Conservation (phyloP, 2,329 filamentous ascomycete genomes). For the Paraphoma sp. region DNA sequence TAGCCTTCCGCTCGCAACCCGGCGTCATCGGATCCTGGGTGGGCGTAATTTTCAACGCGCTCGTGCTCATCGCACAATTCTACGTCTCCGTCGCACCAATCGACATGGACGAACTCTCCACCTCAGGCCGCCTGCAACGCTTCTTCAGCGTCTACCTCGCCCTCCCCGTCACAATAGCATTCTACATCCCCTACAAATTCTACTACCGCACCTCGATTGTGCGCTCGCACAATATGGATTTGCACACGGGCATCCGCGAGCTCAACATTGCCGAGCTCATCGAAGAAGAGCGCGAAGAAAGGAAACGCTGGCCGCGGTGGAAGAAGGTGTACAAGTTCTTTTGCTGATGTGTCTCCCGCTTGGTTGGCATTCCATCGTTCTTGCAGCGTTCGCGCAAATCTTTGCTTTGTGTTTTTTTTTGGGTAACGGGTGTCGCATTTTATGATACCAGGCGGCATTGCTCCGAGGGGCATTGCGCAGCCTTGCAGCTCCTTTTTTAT, state of each 20-base stretch:
- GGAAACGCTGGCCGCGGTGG: conserved; percentile 58
- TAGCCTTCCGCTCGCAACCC: conserved; percentile 82
- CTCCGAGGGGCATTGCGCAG: conserved; percentile 27
- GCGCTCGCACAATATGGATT: conserved; percentile 76
- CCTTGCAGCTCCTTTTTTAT: conserved; percentile 18
- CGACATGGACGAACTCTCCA: conserved; percentile 57
- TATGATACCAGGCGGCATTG: conserved; percentile 44
- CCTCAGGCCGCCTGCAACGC: conserved; percentile 59
- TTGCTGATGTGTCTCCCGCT: conserved; percentile 41
- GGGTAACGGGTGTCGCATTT: conserved; percentile 15
- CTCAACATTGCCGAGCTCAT: conserved; percentile 81
- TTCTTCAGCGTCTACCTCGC: conserved; percentile 80
- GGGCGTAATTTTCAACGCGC: conserved; percentile 75
- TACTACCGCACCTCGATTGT: conserved; percentile 74
- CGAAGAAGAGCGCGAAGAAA: conserved; percentile 80
- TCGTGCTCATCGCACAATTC: conserved; percentile 84
- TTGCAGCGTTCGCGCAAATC: conserved; percentile 24
- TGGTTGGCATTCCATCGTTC: neutral
- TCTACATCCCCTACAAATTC: conserved; percentile 79
- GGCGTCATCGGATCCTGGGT: conserved; percentile 82
- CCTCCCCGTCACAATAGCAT: conserved; percentile 70
- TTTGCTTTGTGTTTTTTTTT: neutral
- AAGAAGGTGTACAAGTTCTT: conserved; percentile 58
- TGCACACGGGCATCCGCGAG: conserved; percentile 84
- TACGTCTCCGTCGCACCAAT: conserved; percentile 86